These are phyloP conservation scores for Trichoderma citrinoviride DNA, from an alignment of 2,329 filamentous ascomycete genomes.

Conservation along the genomic window DNA sequence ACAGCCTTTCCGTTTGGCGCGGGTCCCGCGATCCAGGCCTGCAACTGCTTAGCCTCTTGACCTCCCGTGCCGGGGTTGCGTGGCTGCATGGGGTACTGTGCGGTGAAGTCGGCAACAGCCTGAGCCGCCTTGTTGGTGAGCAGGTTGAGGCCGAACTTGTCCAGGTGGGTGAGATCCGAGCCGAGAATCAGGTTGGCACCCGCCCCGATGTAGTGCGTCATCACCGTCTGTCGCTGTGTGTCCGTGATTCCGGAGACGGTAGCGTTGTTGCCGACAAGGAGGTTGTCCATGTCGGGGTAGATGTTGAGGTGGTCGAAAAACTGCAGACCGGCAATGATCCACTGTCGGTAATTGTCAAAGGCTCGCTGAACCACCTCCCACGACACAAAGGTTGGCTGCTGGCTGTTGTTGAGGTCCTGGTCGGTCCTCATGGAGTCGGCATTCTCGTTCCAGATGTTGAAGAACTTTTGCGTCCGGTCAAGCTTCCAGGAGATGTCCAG, in stretches of 20 bases:
- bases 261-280: constrained; percentile 24
- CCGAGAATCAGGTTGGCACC: constrained; percentile 25
- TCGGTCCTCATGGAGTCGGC: constrained; percentile 27
- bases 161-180: constrained; percentile 24
- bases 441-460: constrained; percentile 24
- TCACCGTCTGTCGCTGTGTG: constrained; percentile 24
- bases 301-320: constrained; percentile 23
- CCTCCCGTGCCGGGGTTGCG: constrained; percentile 25
- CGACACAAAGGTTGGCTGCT: constrained; percentile 18
- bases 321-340: constrained; percentile 24
- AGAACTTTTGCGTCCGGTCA: constrained; percentile 25
- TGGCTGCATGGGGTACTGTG: constrained; percentile 24
- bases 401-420: constrained; percentile 27
- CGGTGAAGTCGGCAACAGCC: constrained; percentile 24
- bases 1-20: constrained; percentile 20
- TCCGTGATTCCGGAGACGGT: constrained; percentile 23
- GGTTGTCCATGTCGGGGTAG: constrained; percentile 25
- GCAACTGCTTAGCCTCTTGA: constrained; percentile 25
- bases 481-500: constrained; percentile 27
- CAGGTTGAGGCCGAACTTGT: constrained; percentile 22
- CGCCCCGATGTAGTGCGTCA: constrained; percentile 27
- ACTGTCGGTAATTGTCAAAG: constrained; percentile 27
- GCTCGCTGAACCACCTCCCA: constrained; percentile 25
- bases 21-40: constrained; percentile 27
- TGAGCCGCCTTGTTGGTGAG: constrained; percentile 23